Conservation (phyloP, 23 red algal species). For the Gracilaria domingensis region DNA sequence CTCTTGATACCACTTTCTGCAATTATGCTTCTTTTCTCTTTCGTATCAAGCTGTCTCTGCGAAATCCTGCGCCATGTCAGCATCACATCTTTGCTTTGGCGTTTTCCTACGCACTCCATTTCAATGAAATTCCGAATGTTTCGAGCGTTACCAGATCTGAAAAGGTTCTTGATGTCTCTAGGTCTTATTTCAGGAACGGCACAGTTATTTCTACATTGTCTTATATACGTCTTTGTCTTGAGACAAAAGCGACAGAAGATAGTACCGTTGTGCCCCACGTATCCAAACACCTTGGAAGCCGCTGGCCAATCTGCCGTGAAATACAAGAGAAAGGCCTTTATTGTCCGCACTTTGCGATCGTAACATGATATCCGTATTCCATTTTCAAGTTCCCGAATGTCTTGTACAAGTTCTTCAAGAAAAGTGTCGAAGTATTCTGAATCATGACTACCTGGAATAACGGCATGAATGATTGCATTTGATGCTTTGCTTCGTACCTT, state of each 20-base stretch:
- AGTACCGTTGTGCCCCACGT: constrained; percentile 9
- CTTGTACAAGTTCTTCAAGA: background rate
- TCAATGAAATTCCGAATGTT: background rate
- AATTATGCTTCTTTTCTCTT: background rate
- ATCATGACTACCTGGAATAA: constrained; percentile 22
- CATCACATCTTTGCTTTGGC: background rate
- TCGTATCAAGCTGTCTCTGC: background rate
- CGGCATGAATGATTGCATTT: background rate
- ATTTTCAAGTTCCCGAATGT: constrained; percentile 8
- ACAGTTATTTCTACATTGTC: background rate
- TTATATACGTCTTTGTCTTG: background rate
- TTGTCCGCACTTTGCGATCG: background rate
- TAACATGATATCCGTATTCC: background rate
- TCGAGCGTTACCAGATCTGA: background rate
- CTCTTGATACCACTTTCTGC: background rate
- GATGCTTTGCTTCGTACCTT: background rate
- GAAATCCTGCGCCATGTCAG: background rate
- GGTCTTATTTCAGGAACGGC: background rate
- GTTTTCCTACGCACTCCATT: background rate
- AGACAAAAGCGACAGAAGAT: constrained; percentile 1
- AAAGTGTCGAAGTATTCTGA: constrained; percentile 27
- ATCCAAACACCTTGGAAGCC: constrained; percentile 10
- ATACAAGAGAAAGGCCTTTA: background rate
- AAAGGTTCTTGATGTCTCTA: background rate
- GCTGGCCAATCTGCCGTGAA: constrained; percentile 32